Conservation (phyloP, 768 basidiomycete species). For the Leccinum incarnatum region DNA sequence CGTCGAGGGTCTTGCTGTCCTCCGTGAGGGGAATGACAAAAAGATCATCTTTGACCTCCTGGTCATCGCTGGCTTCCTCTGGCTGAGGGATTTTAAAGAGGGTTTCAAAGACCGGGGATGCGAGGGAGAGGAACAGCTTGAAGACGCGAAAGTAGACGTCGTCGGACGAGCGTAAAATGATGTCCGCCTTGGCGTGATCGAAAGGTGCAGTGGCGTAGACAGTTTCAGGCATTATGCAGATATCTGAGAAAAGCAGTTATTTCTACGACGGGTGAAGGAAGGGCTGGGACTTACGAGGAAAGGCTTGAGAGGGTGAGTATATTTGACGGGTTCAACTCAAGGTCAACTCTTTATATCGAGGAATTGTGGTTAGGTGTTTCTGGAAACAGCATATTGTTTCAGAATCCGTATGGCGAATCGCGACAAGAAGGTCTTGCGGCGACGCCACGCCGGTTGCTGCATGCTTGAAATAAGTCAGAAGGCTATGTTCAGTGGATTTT, state of each 20-base stretch:
- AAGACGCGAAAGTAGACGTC: slow-evolving; percentile 30
- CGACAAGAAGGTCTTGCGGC: too few species aligned
- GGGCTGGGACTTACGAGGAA: neutral
- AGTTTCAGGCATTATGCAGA: neutral
- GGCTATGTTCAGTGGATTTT: too few species aligned
- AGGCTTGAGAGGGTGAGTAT: too few species aligned
- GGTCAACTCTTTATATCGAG: too few species aligned
- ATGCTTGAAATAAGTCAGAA: too few species aligned
- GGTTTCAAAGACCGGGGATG: slow-evolving; percentile 33
- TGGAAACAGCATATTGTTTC: too few species aligned
- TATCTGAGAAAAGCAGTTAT: neutral
- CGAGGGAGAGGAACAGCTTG: slow-evolving; percentile 30
- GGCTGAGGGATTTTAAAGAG: slow-evolving; percentile 33
- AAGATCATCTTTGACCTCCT: slow-evolving; percentile 14
- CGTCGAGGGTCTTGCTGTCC: slow-evolving; percentile 19
- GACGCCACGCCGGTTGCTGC: too few species aligned
- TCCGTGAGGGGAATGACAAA: slow-evolving; percentile 18
- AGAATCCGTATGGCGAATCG: too few species aligned
- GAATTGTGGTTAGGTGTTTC: too few species aligned
- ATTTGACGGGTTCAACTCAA: too few species aligned
- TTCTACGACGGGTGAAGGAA: neutral
- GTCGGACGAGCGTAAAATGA: slow-evolving; percentile 27
- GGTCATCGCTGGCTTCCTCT: slow-evolving; percentile 1
- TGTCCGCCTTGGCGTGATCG: slow-evolving; percentile 17
- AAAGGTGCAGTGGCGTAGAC: slow-evolving; percentile 16